These are phyloP conservation scores for Trichophyton verrucosum DNA, from an alignment of 2,329 filamentous ascomycete species.

Conservation along the genomic window DNA sequence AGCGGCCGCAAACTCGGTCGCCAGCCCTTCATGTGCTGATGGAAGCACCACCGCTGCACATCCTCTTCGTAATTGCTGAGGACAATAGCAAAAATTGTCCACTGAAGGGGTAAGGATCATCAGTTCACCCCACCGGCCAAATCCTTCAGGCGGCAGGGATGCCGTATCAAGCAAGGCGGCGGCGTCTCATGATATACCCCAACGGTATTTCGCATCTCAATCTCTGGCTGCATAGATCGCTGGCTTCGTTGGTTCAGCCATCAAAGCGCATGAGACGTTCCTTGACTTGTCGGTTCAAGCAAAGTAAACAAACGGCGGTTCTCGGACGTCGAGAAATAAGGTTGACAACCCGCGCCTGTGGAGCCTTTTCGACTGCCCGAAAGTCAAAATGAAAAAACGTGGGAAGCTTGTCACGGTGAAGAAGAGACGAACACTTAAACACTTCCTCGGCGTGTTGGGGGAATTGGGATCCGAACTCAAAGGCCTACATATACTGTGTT, in stretches of 20 bases:
- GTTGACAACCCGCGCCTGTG: background rate
- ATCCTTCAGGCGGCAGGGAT: background rate
- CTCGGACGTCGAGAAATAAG: background rate
- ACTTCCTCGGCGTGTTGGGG: no score
- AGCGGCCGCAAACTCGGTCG: background rate
- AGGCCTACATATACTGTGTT: no score
- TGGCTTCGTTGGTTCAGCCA: no score
- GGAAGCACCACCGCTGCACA: background rate
- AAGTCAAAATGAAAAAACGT: background rate
- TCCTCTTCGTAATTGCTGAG: background rate
- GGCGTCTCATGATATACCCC: background rate
- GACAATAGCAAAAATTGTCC: background rate
- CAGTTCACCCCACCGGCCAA: background rate
- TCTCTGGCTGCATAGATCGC: background rate
- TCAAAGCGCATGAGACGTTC: no score
- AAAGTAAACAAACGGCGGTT: background rate
- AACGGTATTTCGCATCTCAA: background rate
- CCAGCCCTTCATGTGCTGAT: background rate
- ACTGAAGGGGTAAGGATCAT: background rate
- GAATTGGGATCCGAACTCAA: no score
- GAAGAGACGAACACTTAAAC: background rate
- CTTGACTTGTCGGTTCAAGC: no score
- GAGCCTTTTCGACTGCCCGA: background rate
- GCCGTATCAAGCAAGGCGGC: background rate
- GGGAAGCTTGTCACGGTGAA: background rate